Base-by-base conservation (phyloP, 352 stramenopile species). In the Phytophthora pistaciae region DNA sequence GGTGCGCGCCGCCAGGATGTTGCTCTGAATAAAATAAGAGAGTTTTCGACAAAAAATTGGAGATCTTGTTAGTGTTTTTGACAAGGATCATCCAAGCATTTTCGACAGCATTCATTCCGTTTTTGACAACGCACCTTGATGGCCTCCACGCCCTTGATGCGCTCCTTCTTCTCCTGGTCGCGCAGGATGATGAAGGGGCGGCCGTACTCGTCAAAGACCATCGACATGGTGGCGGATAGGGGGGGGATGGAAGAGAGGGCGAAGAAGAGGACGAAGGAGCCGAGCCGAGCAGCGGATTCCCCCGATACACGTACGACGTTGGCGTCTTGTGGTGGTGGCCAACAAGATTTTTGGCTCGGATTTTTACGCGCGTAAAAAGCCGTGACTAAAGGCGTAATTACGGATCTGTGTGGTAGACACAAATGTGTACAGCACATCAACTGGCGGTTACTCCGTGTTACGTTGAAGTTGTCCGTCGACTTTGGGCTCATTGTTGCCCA, bases 161-260 rank as follows among this genome's bases (percentile, higher is more conserved):
- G 96, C 64, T 98, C 87, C 90, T 99, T 99, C 54, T 92, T 89
- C 82, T 99, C 97, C 81, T 99, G 98, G 81, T 99, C 98, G 71
- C 98, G 91, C 80, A 99, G 90, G 84, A 99, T 99, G 78, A 99
- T 99, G 83, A 99, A 99, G 72, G 98, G 98, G 64, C 98, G 90
- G 62, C 98, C 98, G 90, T 99, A 99, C 86, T 99, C 98, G 93
- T 99, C 98, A 96, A 97, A 97, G 73, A 97, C 84, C 90, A 97
- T 96, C 76, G 90, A 97, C 90, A 97, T 97, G 75, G 62, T 83
- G 69, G 55, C 53, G 38, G 20, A 27, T 23, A 23, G 62, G 36
- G 38, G 16, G 8, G 42, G 3, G 16, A 16, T 44, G 36, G 36
- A 44, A 11, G 42, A 21, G 42, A 21, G 18, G 3, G 42, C 16